A percentile compares a stretch with the other conserved stretches of the same genome.
These are phyloP conservation scores for Selaginella tamariscina DNA, from an alignment of 75 land plant species.

Conservation along the genomic window DNA sequence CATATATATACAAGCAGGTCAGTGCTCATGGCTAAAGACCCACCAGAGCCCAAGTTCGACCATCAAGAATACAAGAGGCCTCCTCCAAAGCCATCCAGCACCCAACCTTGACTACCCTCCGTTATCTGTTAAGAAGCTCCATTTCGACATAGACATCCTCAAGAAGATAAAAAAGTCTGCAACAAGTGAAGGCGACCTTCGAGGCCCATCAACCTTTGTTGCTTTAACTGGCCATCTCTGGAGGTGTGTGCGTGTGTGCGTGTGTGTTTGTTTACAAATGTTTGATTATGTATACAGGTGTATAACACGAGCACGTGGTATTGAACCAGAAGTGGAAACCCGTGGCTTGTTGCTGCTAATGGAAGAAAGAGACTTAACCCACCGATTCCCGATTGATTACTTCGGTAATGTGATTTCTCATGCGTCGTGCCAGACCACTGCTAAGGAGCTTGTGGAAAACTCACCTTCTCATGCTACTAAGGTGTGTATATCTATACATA, in stretches of 20 bases:
- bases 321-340: constrained; percentile 26
- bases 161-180: constrained; percentile 22
- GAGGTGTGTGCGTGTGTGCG: too few relatives aligned
- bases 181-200: constrained; percentile 12
- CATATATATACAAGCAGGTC: too few relatives aligned
- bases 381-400: constrained; percentile 29
- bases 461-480: constrained; percentile 32
- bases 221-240: constrained; percentile 45
- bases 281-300: constrained; percentile 46
- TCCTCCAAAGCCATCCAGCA: constrained; percentile 7
- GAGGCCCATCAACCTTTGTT: constrained; percentile 30
- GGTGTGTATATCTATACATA: too few relatives aligned
- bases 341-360: constrained; percentile 33
- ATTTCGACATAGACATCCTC: constrained; percentile 19
- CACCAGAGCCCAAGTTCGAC: constrained; percentile 34
- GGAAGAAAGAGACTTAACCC: constrained; percentile 37
- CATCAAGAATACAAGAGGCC: constrained; percentile 35
- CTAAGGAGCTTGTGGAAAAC: constrained; percentile 22
- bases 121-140: constrained; percentile 22
- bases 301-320: constrained; percentile 41
- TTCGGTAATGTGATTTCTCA: constrained; percentile 52
- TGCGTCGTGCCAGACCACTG: constrained; percentile 28
- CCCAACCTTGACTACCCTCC: constrained; percentile 11
- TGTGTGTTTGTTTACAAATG: too few relatives aligned
- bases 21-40: constrained; percentile 27